phyloP scores from a whole-genome alignment of 2,329 filamentous ascomycete species.

The Fusarium setosum region DNA sequence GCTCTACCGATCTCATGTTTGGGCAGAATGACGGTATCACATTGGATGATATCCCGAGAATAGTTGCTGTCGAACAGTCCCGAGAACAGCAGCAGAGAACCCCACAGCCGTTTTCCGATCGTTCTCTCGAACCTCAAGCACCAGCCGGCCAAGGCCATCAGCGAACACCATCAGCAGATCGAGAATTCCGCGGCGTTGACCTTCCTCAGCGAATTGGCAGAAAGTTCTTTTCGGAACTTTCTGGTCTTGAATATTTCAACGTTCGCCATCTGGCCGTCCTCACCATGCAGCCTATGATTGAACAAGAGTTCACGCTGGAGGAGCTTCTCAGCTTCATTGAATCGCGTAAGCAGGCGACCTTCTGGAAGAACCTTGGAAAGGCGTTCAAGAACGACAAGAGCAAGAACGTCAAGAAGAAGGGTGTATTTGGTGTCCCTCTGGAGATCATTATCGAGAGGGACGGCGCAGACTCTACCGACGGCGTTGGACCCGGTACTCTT shows the following conservation, averaged over 20 bases:
- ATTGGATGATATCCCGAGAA: constrained; percentile 93
- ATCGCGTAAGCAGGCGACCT: constrained; percentile 86
- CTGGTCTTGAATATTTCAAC: constrained; percentile 96
- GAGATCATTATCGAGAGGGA: constrained; percentile 92
- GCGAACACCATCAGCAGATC: constrained; percentile 68
- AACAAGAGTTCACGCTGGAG: constrained; percentile 91
- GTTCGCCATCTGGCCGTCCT: constrained; percentile 94
- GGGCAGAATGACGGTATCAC: constrained; percentile 92
- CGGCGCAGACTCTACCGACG: constrained; percentile 96
- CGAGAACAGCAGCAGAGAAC: constrained; percentile 84
- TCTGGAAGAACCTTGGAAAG: constrained; percentile 98
- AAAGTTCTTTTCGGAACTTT: constrained; percentile 95
- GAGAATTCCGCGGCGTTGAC: constrained; percentile 64
- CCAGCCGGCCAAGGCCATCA: constrained; percentile 73
- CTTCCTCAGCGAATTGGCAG: constrained; percentile 69
- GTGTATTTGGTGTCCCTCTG: constrained; percentile 89
- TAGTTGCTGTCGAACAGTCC: constrained; percentile 95
- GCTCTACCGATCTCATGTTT: constrained; percentile 84
- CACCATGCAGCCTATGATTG: constrained; percentile 92
- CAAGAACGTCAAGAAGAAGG: constrained; percentile 88
- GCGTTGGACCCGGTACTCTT: constrained; percentile 90
- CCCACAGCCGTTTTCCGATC: constrained; percentile 34
- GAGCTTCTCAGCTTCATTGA: constrained; percentile 94
- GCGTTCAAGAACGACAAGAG: constrained; percentile 89
- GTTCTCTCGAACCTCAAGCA: constrained; percentile 53